Base-by-base conservation (phyloP, 805 yeast species). In the Debaryomyces hansenii region DNA sequence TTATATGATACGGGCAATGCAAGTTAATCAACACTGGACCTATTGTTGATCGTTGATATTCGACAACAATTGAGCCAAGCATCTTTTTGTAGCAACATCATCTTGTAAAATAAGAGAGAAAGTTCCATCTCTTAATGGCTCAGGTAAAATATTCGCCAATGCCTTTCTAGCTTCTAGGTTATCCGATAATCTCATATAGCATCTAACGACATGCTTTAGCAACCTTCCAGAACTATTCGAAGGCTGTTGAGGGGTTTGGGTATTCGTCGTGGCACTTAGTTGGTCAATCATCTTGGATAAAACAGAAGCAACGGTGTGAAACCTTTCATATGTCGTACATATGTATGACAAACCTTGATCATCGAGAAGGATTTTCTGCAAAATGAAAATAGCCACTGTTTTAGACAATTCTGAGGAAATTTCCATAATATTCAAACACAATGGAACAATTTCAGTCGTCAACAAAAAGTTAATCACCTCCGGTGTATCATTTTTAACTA, bases 401-500 rank as follows among this genome's bases (percentile, higher is more conserved):
- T 94, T 92, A 41, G 95, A 85, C 43, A 92, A 76, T 62, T 94
- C 99, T 0, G 96, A 86, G 6, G 96, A 90, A 1, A 91, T 83
- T 63, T 92, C 98, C 96, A 92, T 92, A 51, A 94, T 92, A 57
- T 94, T 84, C 48, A 92, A 73, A 63, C 99, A 94, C 46, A 94
- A 70, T 4, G 99, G 99, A 29, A 94, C 95, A 56, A 94, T 92
- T 64, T 92, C 99, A 0, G 99, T 94, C n/a, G 96, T 84, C 38
- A 92, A 74, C 58, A 92, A 70, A 60, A 94, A 92, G 51, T 87
- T 87, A 51, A 94, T 91, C 37, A 92, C 98, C 56, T 92, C 96
- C 12, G 96, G 90, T 4, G 96, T 87, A 60, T 92, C 99, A 64
- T 91, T 92, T 58, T 94, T 92, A 20, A 94, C 98, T 46, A 92